Evolutionary conservation across 768 basidiomycete genomes (phyloP).

Genomic region (Podaxis carcinomalis): DNA sequence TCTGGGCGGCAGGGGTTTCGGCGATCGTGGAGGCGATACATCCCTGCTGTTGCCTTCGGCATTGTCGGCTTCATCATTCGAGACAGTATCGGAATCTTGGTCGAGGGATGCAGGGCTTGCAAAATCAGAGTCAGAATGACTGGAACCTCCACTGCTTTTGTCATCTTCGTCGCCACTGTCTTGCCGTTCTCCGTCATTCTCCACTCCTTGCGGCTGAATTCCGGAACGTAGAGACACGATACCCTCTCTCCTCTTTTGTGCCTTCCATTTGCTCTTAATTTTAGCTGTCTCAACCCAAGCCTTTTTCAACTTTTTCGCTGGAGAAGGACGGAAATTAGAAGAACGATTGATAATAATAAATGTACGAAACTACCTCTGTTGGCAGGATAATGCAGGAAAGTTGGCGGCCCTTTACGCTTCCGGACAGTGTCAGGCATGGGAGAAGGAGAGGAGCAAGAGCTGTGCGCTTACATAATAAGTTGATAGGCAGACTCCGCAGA

Average conservation of each 20-base stretch:
- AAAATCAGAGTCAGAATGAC: slow-evolving; percentile 1
- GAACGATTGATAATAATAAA: neutral
- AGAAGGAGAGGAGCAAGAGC: slow-evolving; percentile 14
- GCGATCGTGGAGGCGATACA: neutral
- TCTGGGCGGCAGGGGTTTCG: slow-evolving; percentile 9
- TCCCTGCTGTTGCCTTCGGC: neutral
- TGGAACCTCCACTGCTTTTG: slow-evolving; percentile 12
- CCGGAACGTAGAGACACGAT: slow-evolving; percentile 17
- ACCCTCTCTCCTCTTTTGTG: slow-evolving; percentile 53
- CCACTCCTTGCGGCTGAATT: slow-evolving; percentile 15
- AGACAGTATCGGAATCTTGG: neutral
- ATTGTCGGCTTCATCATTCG: neutral
- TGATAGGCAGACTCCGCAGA: slow-evolving; percentile 15
- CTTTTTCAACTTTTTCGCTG: slow-evolving; percentile 79
- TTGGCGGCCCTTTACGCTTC: slow-evolving; percentile 62
- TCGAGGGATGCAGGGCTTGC: neutral
- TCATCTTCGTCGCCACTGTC: slow-evolving; percentile 17
- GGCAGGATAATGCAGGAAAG: slow-evolving; percentile 63
- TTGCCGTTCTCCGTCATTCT: slow-evolving; percentile 14
- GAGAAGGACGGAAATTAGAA: neutral
- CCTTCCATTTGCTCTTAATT: slow-evolving; percentile 75
- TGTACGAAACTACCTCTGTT: slow-evolving; percentile 48
- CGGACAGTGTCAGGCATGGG: slow-evolving; percentile 18
- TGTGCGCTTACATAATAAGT: slow-evolving; percentile 22
- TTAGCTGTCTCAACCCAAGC: slow-evolving; percentile 76